Base-by-base conservation (phyloP, 169 alveolate species). In the Babesia gibsoni region DNA sequence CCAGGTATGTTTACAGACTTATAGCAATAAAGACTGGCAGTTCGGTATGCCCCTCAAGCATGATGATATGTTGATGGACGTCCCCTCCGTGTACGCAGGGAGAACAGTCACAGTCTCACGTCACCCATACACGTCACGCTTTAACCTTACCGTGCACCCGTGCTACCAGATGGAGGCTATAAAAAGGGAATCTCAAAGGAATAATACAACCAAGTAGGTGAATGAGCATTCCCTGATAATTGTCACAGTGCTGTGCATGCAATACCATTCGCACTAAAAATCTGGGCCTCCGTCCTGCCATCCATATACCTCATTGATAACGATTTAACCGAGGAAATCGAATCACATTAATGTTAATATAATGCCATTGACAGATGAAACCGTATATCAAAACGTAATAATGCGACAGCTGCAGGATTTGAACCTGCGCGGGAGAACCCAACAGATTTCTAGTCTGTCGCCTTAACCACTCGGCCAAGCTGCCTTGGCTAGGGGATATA, bases 381-480 rank as follows among this genome's bases (percentile, higher is more conserved):
- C 18, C 14, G 14, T 1, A 35, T 9, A 9, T 54, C 1, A 7
- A 32, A 37, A 54, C 27, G 2, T 20, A 18, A 70, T 23, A 53
- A 57, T 75, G 42, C 96, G 96, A 91, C 97, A 93, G 94, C 95
- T 89, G 96, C 97, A 93, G 97, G 97, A 92, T 93, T 93, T 91
- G 97, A 93, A 93, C 97, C 97, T 93, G 95, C 96, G 97, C 95
- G 94, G 97, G 97, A 88, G 88, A 90, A 92, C 96, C 97, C 95
- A 93, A 84, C 94, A 90, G 96, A 92, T 92, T 92, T 92, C 96
- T 82, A 92, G 96, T 92, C 96, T 90, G 94, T 89, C 96, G 91
- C 96, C 96, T 92, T 92, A 91, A 91, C 96, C 96, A 91, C 96
- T 92, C 96, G 96, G 96, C 87, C 92, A 87, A 84, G 88, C 92